Evolutionary conservation across 2,329 filamentous ascomycete species (phyloP), one percentile per base, ranked within the genome.

Genomic region (Pseudogymnoascus sp.): DNA sequence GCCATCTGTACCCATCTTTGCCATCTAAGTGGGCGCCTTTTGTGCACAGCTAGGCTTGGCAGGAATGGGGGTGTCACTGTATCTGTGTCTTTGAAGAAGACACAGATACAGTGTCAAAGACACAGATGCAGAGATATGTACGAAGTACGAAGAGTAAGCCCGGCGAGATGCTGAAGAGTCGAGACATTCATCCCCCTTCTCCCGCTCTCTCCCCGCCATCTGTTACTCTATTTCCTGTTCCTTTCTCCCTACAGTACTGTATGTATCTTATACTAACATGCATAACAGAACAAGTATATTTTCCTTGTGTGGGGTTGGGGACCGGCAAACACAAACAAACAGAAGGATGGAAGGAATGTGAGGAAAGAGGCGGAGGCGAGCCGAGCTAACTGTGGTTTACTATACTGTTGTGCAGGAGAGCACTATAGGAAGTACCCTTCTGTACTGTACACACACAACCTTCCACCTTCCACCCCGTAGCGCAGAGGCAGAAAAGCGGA

Each of bases 401-500:
- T 31, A 31, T 31, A 31, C 28, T 10, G 28, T 31, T 31, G 28
- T 31, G 2, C 28, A 31, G 28, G 28, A 46, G 21, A 14, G 42
- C 5, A 31, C 46, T 53, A 53, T 53, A 16, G 7, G 3, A 31
- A 53, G 44, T 53, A 53, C 23, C 44, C 44, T 53, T 53, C 44
- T 31, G 44, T 53, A 53, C 46, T 53, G 25, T 53, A 31, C 31
- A 34, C 31, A 34, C 31, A 7, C 31, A 34, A 34, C 46, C 46
- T 53, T 53, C 46, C 12, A 16, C 44, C 44, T 21, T 21, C 21
- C 5, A 10, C 46, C n/a, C 46, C 25, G n/a, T 53, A 53, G 25
- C 25, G 46, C 46, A 53, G 46, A 53, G 25, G 25, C 46, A 53
- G 46, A 53, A 53, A 53, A 53, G 46, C 46, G 46, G 46, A 53